Conservation (phyloP, 2,329 filamentous ascomycete genomes). For the Onygena corvina region DNA sequence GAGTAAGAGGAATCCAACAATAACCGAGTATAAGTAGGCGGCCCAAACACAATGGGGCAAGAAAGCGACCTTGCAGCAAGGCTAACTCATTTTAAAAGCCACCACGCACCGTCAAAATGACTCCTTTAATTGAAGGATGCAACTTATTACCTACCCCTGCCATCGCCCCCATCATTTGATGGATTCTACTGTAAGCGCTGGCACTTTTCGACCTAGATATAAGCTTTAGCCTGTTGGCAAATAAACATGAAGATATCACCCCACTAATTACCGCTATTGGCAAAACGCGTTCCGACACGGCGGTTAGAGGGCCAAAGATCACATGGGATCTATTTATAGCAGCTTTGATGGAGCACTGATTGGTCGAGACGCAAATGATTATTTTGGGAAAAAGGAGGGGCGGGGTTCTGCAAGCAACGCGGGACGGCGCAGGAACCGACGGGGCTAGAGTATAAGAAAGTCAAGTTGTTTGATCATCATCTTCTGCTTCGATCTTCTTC, state of each 20-base stretch:
- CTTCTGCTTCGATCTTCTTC: no score
- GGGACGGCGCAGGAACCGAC: neutral
- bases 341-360: neutral
- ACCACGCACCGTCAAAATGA: no score
- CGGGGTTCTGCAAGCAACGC: neutral
- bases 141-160: neutral
- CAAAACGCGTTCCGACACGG: neutral
- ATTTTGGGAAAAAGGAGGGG: no score
- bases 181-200: slow-evolving; percentile 3
- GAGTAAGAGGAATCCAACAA: no score
- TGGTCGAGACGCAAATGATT: neutral
- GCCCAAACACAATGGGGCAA: no score
- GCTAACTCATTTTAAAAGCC: no score
- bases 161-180: neutral
- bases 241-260: neutral
- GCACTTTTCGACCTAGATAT: neutral
- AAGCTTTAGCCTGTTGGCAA: neutral
- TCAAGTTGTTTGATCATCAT: neutral
- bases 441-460: neutral
- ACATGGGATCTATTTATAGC: neutral
- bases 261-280: neutral
- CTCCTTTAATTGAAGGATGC: no score
- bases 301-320: slow-evolving; percentile 2
- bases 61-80: no score
- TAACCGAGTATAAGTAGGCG: no score